Conservation (phyloP, 345 rosid genomes). For the Melastoma malabathricum region DNA sequence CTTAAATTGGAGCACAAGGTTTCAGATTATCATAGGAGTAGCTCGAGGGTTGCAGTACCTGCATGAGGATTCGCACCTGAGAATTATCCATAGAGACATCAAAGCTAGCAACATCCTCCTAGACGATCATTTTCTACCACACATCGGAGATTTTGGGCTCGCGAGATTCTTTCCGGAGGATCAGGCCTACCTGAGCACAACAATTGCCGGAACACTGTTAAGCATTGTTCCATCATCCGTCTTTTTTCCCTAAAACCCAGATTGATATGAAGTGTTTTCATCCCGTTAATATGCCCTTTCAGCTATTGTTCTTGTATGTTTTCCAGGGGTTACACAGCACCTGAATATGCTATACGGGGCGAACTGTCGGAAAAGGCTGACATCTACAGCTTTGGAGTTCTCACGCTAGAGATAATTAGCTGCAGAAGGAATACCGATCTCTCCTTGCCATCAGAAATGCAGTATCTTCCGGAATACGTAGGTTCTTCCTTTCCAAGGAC, state of each 20-base stretch:
- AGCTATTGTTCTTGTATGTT: neutral
- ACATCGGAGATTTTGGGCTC: slow-evolving; percentile 59
- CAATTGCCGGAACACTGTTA: slow-evolving; percentile 57
- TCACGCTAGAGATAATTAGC: slow-evolving; percentile 50
- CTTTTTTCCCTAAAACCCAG: neutral
- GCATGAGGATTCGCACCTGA: slow-evolving; percentile 49
- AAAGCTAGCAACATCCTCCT: slow-evolving; percentile 76
- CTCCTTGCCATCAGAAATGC: slow-evolving; percentile 41
- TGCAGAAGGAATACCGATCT: slow-evolving; percentile 52
- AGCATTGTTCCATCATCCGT: slow-evolving; percentile 12
- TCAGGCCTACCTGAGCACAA: slow-evolving; percentile 51
- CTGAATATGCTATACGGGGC: slow-evolving; percentile 58
- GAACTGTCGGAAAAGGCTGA: slow-evolving; percentile 62
- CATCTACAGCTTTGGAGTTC: slow-evolving; percentile 60
- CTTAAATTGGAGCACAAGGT: slow-evolving; percentile 39
- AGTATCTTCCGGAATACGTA: slow-evolving; percentile 65
- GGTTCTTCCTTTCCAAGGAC: slow-evolving; percentile 3
- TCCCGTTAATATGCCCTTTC: neutral
- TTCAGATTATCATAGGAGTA: slow-evolving; percentile 42
- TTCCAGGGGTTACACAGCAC: slow-evolving; percentile 55
- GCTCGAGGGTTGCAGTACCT: slow-evolving; percentile 59
- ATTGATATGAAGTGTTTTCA: neutral
- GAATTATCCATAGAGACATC: slow-evolving; percentile 58
- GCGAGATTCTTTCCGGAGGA: slow-evolving; percentile 73
- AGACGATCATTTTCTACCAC: slow-evolving; percentile 49